Percentiles rank a stretch among this genome's conserved stretches.
These are phyloP conservation scores for Zarea fungicola DNA, from an alignment of 2,329 filamentous ascomycete genomes.

Conservation along the genomic window DNA sequence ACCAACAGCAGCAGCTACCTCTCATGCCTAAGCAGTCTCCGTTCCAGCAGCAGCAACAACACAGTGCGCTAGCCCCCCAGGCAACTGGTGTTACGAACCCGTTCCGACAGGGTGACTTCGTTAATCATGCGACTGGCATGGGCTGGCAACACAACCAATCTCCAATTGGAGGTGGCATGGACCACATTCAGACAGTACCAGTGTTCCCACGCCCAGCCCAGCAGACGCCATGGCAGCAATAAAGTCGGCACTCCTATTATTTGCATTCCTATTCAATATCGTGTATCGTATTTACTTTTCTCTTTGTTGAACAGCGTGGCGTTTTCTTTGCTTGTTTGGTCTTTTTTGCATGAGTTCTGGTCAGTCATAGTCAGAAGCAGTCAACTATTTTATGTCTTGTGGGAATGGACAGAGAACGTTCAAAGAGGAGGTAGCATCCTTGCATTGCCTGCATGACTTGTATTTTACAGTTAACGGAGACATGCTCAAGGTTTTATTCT, in stretches of 20 bases:
- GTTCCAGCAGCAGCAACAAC: constrained; percentile 33
- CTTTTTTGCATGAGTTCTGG: constrained; percentile 11
- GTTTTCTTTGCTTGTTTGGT: constrained; percentile 18
- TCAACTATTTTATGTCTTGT: too few relatives aligned
- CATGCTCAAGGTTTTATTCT: too few relatives aligned
- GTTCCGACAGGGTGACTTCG: constrained; percentile 85
- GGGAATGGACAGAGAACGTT: too few relatives aligned
- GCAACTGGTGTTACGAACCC: constrained; percentile 89
- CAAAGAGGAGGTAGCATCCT: too few relatives aligned
- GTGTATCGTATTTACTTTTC: not conserved
- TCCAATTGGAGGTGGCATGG: constrained; percentile 74
- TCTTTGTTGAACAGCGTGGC: constrained; percentile 12
- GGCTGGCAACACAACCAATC: constrained; percentile 81
- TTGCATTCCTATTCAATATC: constrained; percentile 6
- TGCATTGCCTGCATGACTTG: too few relatives aligned
- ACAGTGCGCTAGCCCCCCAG: constrained; percentile 60
- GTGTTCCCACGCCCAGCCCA: constrained; percentile 78
- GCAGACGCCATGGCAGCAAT: constrained; percentile 57
- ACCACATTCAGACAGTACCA: constrained; percentile 71
- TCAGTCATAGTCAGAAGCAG: too few relatives aligned
- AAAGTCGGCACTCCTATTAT: constrained; percentile 13
- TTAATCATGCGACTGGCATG: constrained; percentile 81
- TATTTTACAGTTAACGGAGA: too few relatives aligned
- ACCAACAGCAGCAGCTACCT: constrained; percentile 17
- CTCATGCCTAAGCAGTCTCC: constrained; percentile 3